phyloP scores from a whole-genome alignment of 371 early-diverging fungal species.

The Zopfochytrium polystomum region DNA sequence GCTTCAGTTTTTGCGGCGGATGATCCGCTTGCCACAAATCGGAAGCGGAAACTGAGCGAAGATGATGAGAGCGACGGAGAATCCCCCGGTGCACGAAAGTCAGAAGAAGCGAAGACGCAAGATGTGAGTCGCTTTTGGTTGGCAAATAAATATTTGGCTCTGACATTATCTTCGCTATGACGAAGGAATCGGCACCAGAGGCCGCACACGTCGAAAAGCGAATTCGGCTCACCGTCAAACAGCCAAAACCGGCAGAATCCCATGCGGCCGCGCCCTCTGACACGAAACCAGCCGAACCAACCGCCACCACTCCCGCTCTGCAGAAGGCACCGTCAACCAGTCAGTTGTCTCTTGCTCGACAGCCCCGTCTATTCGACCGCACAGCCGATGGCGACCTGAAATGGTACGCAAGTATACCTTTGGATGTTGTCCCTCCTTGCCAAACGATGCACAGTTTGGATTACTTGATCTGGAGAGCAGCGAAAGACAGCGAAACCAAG shows the following conservation, averaged over 20 bases:
- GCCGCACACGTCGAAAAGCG: slow-evolving; percentile 6
- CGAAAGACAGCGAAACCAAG: too few relatives aligned
- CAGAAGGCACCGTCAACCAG: background rate
- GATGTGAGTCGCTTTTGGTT: slow-evolving; percentile 4
- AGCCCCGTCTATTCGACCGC: slow-evolving; percentile 28
- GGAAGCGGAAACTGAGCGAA: slow-evolving; percentile 16
- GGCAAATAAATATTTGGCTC: background rate
- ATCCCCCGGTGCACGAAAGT: too few relatives aligned
- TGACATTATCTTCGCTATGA: background rate
- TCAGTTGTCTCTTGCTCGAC: slow-evolving; percentile 4
- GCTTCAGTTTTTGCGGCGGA: slow-evolving; percentile 15
- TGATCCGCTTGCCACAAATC: background rate
- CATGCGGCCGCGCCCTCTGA: too few relatives aligned
- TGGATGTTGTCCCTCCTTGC: slow-evolving; percentile 32
- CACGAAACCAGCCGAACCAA: too few relatives aligned
- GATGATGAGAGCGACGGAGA: slow-evolving; percentile 8
- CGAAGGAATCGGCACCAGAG: too few relatives aligned
- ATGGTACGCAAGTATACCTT: slow-evolving; percentile 47
- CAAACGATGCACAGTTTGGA: background rate
- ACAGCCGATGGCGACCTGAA: slow-evolving; percentile 35
- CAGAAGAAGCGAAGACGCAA: slow-evolving; percentile 1
- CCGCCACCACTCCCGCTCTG: background rate
- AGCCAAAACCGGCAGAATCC: background rate
- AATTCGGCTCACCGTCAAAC: slow-evolving; percentile 12
- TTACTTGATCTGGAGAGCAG: background rate